Conservation (phyloP, 2,329 filamentous ascomycete genomes). For the Xylaria sp. region DNA sequence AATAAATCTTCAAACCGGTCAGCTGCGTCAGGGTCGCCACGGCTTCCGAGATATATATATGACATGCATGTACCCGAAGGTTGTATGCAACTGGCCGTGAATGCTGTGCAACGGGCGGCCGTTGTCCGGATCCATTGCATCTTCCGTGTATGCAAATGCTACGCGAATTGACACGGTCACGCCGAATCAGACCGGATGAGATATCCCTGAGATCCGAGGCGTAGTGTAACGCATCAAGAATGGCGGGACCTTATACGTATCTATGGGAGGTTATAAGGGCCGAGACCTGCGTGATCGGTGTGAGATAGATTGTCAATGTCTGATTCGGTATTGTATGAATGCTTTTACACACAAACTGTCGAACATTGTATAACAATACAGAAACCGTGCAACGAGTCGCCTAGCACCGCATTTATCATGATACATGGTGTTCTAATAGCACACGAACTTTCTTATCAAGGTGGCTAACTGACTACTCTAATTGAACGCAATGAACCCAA, state of each 20-base stretch:
- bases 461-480: background rate
- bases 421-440: background rate
- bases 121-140: background rate
- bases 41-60: background rate
- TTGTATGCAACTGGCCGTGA: slow-evolving; percentile 3
- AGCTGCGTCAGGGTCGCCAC: background rate
- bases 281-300: slow-evolving; percentile 1
- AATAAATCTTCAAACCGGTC: background rate
- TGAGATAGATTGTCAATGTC: background rate
- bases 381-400: background rate
- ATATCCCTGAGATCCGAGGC: background rate
- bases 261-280: background rate
- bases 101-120: background rate
- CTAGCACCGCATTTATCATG: background rate
- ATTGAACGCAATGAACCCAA: background rate
- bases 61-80: slow-evolving; percentile 2
- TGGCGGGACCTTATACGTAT: background rate
- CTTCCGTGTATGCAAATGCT: background rate
- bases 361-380: background rate
- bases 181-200: slow-evolving; percentile 12
- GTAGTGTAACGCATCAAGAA: slow-evolving; percentile 6
- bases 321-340: slow-evolving; percentile 2
- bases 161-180: background rate
- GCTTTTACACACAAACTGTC: background rate
- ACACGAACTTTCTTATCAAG: background rate